Evolutionary conservation across 2,329 filamentous ascomycete species (phyloP), one percentile per base, ranked within the genome.

Genomic region (Sporothrix curviconia): DNA sequence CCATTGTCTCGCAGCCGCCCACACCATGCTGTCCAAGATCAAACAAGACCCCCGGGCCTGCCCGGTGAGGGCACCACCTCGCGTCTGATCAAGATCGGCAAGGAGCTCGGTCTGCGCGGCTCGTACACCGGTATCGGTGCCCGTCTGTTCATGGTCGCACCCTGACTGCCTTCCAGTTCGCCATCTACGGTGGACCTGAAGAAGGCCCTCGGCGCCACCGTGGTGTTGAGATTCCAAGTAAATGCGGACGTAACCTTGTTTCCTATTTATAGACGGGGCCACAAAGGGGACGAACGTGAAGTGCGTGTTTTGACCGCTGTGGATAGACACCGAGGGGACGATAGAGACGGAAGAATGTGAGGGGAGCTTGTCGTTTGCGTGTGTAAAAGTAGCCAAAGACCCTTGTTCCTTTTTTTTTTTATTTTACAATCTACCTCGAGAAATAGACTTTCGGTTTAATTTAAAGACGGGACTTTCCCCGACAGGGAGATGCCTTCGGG

Each of bases 1-100:
- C 88, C 70, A 70, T 90, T 68, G 81, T 92, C 70, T 92, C 88
- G 62, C 88, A 92, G 78, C 88, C 66, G 88, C 88, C 70, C 88
- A 92, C 73, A 92, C 88, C 69, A 91, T 92, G 87, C 83, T 92
- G 66, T 84, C 79, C 76, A 91, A 90, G 82, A 91, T 92, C 80
- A 92, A n/a, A 92, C 85, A 92, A 91, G 85, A 88, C 86, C 74
- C 85, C 86, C 77, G 88, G n/a, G 87, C 75, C 76, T 81, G 62
- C 87, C 88, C 64, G 88, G 88, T 76, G 87, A 92, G 79, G 82
- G 88, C 69, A 91, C 86, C 67, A 82, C 81, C 69, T 78, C 76
- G 73, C 85, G 88, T 73, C 74, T 92, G 67, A 79, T 90, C 78
- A 90, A 91, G 84, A 91, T 92, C 69, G 87, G 75, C 66, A 85